Evolutionary conservation across 2,329 filamentous ascomycete genomes (phyloP), one percentile per base, ranked within the genome.

Genomic region (Bertia moriformis): DNA sequence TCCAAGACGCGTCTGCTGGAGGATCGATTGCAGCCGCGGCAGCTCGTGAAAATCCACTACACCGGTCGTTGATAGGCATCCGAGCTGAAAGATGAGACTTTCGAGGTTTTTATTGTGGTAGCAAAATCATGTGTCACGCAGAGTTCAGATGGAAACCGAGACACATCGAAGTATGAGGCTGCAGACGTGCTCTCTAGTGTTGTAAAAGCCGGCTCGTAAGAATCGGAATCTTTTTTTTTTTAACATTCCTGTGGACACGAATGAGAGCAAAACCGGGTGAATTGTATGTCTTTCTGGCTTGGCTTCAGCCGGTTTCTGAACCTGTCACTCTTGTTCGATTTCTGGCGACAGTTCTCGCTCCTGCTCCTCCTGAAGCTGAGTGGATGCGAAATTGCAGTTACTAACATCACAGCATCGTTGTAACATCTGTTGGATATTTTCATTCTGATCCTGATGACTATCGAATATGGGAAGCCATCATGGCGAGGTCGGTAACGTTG

Each of bases 61-160:
- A 29, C 24, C n/a, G 24, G 24, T n/a, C n/a, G 10, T 29, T 10
- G 24, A 44, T 62, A 79, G 0, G 51, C 46, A 42, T 73, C 66
- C 0, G 53, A 42, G 14, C 37, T 22, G 24, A 29, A 29, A 29
- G 10, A 10, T 10, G 24, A 29, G 24, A n/a, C 24, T n/a, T 10
- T 10, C 24, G 24, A 10, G 10, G 10, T n/a, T 29, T 29, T 29
- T 29, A 10, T 10, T 29, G 10, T n/a, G 24, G 41, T 46, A 0
- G 58, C 52, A 42, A 72, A 78, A 45, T 79, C 73, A 0, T 3
- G 20, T 0, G 72, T 73, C 0, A 65, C 66, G 1, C 68, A 29
- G 10, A 29, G 24, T 29, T n/a, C 24, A n/a, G n/a, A 29, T 29
- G n/a, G n/a, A 29, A 29, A 10, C 24, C 24, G 10, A 10, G 24